phyloP scores from a whole-genome alignment of 805 yeast genomes.

The Helenozyma rhizophorensis region DNA sequence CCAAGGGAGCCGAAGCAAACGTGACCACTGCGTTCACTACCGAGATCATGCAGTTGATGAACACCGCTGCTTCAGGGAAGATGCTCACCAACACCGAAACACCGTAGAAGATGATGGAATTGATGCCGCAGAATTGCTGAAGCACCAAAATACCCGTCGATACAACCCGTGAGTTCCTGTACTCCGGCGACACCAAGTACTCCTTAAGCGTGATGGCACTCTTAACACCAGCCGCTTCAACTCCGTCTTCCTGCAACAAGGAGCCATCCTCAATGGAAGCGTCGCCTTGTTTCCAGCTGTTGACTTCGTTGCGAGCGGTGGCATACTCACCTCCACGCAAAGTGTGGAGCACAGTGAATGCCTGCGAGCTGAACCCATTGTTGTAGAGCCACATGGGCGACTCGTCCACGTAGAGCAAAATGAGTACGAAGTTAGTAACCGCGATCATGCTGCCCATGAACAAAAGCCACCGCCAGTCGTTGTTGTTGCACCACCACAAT shows the following conservation, averaged over 20 bases:
- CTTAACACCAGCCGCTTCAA: constrained; percentile 1
- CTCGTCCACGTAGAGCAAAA: constrained; percentile 50
- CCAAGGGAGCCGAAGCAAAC: constrained; percentile 62
- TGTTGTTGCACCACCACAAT: constrained; percentile 56
- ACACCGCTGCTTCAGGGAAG: constrained; percentile 67
- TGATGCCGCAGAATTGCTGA: constrained; percentile 92
- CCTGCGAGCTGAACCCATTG: constrained; percentile 43
- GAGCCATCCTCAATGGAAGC: constrained; percentile 14
- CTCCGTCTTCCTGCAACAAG: constrained; percentile 17
- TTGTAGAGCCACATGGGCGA: constrained; percentile 79
- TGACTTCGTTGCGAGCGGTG: constrained; percentile 32
- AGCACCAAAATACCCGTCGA: constrained; percentile 72
- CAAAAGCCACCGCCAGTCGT: constrained; percentile 70
- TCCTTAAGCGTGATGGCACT: constrained; percentile 22
- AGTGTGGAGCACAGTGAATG: constrained; percentile 31
- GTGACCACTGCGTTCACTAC: constrained; percentile 73
- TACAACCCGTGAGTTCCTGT: constrained; percentile 54
- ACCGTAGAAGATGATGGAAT: constrained; percentile 90
- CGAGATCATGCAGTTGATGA: constrained; percentile 74
- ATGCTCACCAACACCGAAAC: constrained; percentile 72
- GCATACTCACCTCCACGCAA: constrained; percentile 38
- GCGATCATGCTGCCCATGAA: constrained; percentile 59
- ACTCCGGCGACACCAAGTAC: constrained; percentile 51
- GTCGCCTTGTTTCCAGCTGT: constrained; percentile 26
- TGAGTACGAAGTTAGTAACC: constrained; percentile 39